A percentile compares a stretch with the other conserved stretches of the same genome.
Evolutionary conservation across 2,329 filamentous ascomycete genomes (phyloP).

Genomic region (Monosporascus ibericus): DNA sequence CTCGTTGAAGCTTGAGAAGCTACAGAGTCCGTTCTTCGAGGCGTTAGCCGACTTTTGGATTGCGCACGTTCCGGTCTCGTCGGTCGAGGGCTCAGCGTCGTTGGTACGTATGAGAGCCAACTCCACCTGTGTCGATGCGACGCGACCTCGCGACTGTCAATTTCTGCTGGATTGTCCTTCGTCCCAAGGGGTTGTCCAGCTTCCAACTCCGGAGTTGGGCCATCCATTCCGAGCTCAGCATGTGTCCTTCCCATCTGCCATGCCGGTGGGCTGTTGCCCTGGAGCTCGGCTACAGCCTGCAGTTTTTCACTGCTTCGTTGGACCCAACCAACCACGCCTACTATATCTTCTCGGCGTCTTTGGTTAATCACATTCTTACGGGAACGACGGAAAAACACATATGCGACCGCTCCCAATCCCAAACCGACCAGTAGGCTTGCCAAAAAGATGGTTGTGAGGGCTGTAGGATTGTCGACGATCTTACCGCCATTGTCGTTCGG

Average conservation of each 20-base stretch:
- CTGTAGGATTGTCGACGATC: background rate
- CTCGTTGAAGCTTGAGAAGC: background rate
- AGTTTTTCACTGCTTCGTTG: background rate
- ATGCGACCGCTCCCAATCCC: conserved; percentile 7
- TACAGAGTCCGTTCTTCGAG: background rate
- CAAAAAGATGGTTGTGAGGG: conserved; percentile 14
- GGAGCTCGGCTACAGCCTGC: background rate
- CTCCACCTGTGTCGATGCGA: conserved; percentile 9
- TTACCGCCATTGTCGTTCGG: background rate
- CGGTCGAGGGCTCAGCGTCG: conserved; percentile 10
- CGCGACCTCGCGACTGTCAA: conserved; percentile 3
- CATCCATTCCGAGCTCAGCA: conserved; percentile 19
- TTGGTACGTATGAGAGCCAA: conserved; percentile 17
- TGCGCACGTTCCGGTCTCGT: conserved; percentile 1
- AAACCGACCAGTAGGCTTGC: conserved; percentile 16
- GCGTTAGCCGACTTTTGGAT: background rate
- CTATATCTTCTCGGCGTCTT: background rate
- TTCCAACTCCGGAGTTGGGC: conserved; percentile 17
- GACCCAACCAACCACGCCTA: conserved; percentile 1
- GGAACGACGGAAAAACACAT: conserved; percentile 12
- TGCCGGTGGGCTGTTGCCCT: background rate
- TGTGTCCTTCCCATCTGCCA: conserved; percentile 4
- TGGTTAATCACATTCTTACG: background rate
- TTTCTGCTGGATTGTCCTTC: conserved; percentile 21
- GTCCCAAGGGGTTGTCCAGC: conserved; percentile 12